phyloP scores from a whole-genome alignment of 257 asterid genomes.

The Parsonsia alboflavescens region DNA sequence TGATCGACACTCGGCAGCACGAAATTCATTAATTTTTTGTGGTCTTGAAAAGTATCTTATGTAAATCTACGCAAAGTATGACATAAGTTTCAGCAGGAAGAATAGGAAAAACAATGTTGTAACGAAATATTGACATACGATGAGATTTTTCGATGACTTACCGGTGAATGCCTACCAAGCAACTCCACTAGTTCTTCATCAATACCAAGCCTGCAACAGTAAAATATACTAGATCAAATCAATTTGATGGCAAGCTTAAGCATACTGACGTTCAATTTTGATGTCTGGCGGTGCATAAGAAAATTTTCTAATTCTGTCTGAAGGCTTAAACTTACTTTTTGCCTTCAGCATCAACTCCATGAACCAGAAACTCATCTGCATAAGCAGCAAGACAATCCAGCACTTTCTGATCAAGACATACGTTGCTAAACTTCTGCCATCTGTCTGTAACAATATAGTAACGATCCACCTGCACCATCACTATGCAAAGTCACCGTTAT shows the following conservation, averaged over 20 bases:
- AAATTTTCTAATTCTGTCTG: not conserved
- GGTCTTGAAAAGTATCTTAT: not conserved
- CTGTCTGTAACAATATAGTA: constrained; percentile 92
- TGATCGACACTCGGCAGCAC: not conserved
- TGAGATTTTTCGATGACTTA: constrained; percentile 25
- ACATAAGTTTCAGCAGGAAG: not conserved
- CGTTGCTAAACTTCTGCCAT: constrained; percentile 93
- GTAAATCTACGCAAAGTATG: too few relatives aligned
- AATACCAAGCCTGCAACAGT: constrained; percentile 69
- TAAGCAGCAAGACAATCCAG: constrained; percentile 59
- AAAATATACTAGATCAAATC: not conserved
- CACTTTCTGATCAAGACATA: constrained; percentile 64
- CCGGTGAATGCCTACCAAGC: constrained; percentile 75
- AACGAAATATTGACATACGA: not conserved
- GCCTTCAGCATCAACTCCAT: constrained; percentile 99
- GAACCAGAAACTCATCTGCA: constrained; percentile 94
- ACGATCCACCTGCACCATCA: constrained; percentile 47
- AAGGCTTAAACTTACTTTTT: constrained; percentile 52
- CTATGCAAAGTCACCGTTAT: constrained; percentile 18
- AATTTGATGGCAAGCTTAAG: not conserved
- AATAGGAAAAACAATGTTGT: not conserved
- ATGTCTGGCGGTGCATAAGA: not conserved
- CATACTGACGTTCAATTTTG: not conserved
- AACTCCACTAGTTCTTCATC: constrained; percentile 92
- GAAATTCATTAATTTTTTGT: not conserved